Evolutionary conservation across 257 asterid species (phyloP).

Genomic region (Forsythia viridissima): DNA sequence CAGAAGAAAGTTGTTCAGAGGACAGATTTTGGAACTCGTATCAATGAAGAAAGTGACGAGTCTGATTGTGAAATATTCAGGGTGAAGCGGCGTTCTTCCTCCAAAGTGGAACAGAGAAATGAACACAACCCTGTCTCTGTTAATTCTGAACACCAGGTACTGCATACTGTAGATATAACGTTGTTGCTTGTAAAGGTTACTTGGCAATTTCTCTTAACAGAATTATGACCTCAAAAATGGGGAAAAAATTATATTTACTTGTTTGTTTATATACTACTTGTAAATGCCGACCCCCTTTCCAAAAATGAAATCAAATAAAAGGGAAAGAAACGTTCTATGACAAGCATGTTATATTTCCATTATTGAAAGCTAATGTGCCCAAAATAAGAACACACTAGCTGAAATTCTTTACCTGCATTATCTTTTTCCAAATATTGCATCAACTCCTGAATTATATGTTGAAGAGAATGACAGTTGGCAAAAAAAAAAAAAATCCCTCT

Average conservation of each 20-base stretch:
- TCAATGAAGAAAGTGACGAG: conserved; percentile 59
- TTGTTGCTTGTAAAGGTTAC: background rate
- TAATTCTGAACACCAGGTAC: conserved; percentile 67
- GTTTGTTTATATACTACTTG: conserved; percentile 9
- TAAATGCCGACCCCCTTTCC: background rate
- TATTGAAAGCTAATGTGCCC: background rate
- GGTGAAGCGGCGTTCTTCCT: conserved; percentile 75
- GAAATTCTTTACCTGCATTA: background rate
- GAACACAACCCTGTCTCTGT: conserved; percentile 36
- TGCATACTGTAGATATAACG: background rate
- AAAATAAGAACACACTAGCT: background rate
- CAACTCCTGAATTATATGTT: background rate
- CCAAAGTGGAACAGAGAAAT: conserved; percentile 53
- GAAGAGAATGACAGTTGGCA: background rate
- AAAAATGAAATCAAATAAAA: background rate
- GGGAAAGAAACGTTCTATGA: background rate
- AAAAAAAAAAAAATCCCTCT: background rate
- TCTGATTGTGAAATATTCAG: conserved; percentile 90
- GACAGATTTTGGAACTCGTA: conserved; percentile 32
- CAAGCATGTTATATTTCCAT: background rate
- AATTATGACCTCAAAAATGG: conserved; percentile 10
- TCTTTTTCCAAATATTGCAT: background rate
- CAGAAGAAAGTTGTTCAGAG: conserved; percentile 24
- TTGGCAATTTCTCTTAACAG: background rate
- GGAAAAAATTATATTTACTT: background rate